phyloP scores from a whole-genome alignment of 192 early-diverging fungal genomes.

The Backusella psychrophila region DNA sequence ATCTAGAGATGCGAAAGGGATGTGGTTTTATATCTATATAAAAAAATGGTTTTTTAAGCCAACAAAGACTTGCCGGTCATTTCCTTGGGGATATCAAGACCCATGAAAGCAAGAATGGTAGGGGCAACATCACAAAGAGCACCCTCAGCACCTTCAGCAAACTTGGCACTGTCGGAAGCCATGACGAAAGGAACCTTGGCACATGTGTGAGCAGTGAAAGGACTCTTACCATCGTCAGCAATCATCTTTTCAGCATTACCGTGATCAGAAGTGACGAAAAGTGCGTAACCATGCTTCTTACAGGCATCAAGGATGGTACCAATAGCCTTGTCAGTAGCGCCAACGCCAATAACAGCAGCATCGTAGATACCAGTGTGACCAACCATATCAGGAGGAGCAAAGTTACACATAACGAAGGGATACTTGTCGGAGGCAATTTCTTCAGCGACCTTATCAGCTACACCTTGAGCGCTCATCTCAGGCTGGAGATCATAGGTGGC shows the following conservation, averaged over 20 bases:
- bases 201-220: constrained; percentile 97
- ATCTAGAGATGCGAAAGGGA: background rate
- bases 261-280: constrained; percentile 98
- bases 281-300: constrained; percentile 79
- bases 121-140: constrained; percentile 96
- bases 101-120: constrained; percentile 91
- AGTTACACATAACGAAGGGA: constrained; percentile 98
- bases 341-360: constrained; percentile 87
- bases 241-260: constrained; percentile 99
- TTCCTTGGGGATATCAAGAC: constrained; percentile 86
- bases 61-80: constrained; percentile 88
- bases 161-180: constrained; percentile 58
- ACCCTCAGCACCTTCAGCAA: constrained; percentile 55
- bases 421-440: constrained; percentile 74
- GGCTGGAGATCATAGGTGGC: constrained; percentile 98
- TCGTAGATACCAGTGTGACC: constrained; percentile 98
- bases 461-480: constrained; percentile 88
- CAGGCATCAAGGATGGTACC: constrained; percentile 93
- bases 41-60: background rate
- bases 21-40: constrained; percentile 5
- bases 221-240: constrained; percentile 73
- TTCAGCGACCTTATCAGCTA: constrained; percentile 89
- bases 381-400: constrained; percentile 97
- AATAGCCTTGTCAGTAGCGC: constrained; percentile 94
- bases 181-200: constrained; percentile 91